Conservation (phyloP, 371 early-diverging fungal genomes). For the Blakeslea trispora region DNA sequence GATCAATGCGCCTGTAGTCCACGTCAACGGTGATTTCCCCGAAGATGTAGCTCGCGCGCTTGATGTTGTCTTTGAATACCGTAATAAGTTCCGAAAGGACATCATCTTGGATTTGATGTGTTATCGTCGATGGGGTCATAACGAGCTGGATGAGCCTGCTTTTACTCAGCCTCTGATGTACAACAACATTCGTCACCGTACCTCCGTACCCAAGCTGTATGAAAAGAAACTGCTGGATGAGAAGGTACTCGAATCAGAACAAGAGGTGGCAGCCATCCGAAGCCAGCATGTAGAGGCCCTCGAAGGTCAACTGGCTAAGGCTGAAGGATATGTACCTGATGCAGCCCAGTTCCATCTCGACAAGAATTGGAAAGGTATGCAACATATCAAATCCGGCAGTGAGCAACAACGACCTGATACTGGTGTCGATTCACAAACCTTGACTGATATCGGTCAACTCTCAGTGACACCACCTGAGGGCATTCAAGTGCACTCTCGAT, state of each 20-base stretch:
- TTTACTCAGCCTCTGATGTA: constrained; percentile 98
- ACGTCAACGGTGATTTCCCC: constrained; percentile 95
- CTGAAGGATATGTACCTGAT: constrained; percentile 42
- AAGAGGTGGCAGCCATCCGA: constrained; percentile 57
- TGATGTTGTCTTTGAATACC: constrained; percentile 86
- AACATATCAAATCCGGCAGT: constrained; percentile 30
- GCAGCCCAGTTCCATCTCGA: constrained; percentile 56
- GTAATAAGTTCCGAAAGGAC: constrained; percentile 89
- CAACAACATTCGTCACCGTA: constrained; percentile 81
- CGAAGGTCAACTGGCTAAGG: constrained; percentile 61
- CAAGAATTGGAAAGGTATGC: constrained; percentile 73
- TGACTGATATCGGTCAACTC: constrained; percentile 69
- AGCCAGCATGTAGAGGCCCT: constrained; percentile 54
- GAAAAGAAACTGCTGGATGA: constrained; percentile 66
- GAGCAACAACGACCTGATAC: constrained; percentile 40
- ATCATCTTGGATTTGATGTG: constrained; percentile 92
- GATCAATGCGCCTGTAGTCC: constrained; percentile 93
- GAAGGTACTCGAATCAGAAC: constrained; percentile 35
- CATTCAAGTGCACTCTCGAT: constrained; percentile 79
- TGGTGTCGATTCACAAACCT: constrained; percentile 57
- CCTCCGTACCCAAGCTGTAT: constrained; percentile 81
- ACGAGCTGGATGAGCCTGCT: constrained; percentile 96
- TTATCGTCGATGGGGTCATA: constrained; percentile 96
- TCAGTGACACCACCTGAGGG: constrained; percentile 73
- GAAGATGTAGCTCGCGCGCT: constrained; percentile 91